phyloP scores from a whole-genome alignment of 495 filamentous ascomycete genomes.

The Chaetomium cochliodes region DNA sequence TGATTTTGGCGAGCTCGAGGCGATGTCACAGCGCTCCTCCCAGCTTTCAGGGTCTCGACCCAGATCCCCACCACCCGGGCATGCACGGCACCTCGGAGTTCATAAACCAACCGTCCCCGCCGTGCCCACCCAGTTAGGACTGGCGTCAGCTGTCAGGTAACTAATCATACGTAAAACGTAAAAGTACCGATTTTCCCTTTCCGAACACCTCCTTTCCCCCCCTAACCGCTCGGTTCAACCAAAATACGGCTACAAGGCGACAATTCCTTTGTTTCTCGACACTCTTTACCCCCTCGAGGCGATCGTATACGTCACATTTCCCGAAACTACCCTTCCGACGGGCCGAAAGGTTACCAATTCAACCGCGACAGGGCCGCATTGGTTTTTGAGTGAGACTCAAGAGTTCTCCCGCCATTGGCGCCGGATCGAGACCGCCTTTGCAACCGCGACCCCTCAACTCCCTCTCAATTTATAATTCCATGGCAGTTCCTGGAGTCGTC shows the following conservation, averaged over 20 bases:
- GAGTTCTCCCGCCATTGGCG: not conserved
- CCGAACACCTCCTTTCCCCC: slow-evolving; percentile 8
- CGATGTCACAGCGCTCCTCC: not conserved
- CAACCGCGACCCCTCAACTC: not conserved
- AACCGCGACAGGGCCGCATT: not conserved
- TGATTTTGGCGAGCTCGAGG: too few species aligned
- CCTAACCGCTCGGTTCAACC: not conserved
- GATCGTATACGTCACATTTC: slow-evolving; percentile 2
- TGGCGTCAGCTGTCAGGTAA: not conserved
- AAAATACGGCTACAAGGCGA: not conserved
- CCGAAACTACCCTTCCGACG: not conserved
- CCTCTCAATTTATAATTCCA: not conserved
- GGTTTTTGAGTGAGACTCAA: not conserved
- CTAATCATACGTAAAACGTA: not conserved
- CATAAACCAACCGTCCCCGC: slow-evolving; percentile 1
- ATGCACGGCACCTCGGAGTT: slow-evolving; percentile 12
- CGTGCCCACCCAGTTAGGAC: not conserved
- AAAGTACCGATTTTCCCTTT: not conserved
- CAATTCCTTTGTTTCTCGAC: slow-evolving; percentile 18
- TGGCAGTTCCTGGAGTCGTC: not conserved
- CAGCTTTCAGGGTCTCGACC: slow-evolving; percentile 7
- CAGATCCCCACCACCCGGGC: not conserved
- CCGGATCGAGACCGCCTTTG: not conserved
- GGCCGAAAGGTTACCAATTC: not conserved
- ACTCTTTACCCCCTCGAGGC: slow-evolving; percentile 1